Base-by-base conservation (phyloP, 1,284 basidiomycete species). In the Malassezia equina region DNA sequence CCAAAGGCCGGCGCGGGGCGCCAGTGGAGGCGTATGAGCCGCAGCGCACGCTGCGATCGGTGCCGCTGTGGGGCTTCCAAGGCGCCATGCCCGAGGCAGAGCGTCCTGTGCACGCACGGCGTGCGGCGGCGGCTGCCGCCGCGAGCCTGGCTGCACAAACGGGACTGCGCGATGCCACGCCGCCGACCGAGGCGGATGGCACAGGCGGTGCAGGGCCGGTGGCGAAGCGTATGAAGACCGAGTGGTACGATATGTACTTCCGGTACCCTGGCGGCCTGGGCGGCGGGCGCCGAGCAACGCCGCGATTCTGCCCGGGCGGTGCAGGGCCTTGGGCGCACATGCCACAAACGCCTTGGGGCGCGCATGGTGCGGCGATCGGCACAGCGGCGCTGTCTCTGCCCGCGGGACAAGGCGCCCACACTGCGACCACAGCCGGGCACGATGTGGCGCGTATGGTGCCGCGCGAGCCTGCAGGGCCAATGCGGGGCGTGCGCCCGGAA, bases 21-120 rank as follows among this genome's bases (percentile, higher is more conserved):
- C 83, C 83, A 1, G 78, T 96, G 13, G 90, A 93, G 0, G 94
- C 98, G 71, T 84, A 91, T 50, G 93, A 98, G 62, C 86, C 89
- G 2, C 82, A 86, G 69, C 83, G 90, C 76, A 96, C 94, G 8
- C 86, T 86, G 75, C 84, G 94, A 32, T 70, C 71, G 25, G 64
- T 69, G 2, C 69, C 67, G 17, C 62, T 74, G 15, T 67, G 52
- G 21, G 70, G 70, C 47, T 64, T 72, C 19, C 70, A 73, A 44
- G 67, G 62, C 27, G 66, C 59, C 1, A 52, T 58, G 41, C 51
- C 60, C 21, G 67, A 60, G 21, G 46, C 58, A 13, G 28, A 59
- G 52, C 58, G 44, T 42, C 45, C 21, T 45, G 58, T 52, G 59
- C 60, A 41, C 15, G 59, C 61, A 27, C 59, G 67, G 9, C 58